Evolutionary conservation across 2,329 filamentous ascomycete genomes (phyloP).

Genomic region (Aspergillus latus): DNA sequence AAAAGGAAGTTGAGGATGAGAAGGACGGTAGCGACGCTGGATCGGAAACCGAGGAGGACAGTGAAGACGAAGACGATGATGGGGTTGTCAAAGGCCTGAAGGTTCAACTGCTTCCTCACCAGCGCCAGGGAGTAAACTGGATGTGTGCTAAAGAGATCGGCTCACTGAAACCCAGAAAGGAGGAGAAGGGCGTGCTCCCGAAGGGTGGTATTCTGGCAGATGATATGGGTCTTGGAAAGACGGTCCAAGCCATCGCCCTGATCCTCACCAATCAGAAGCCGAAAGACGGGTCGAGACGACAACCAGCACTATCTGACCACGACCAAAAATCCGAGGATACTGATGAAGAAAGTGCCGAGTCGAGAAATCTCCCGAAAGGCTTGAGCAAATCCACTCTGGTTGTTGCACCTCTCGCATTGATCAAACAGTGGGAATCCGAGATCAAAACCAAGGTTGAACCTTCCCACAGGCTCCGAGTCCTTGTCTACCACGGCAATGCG

Average conservation of each 20-base stretch:
- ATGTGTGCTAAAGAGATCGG: constrained; percentile 92
- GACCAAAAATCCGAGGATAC: constrained; percentile 46
- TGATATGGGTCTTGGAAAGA: constrained; percentile 95
- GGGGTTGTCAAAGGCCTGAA: constrained; percentile 75
- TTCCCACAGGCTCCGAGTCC: constrained; percentile 71
- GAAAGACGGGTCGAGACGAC: constrained; percentile 39
- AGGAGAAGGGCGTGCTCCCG: constrained; percentile 73
- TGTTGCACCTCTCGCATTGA: constrained; percentile 87
- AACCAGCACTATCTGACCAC: constrained; percentile 47
- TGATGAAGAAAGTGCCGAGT: constrained; percentile 38
- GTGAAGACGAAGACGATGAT: constrained; percentile 58
- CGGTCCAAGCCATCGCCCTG: constrained; percentile 85
- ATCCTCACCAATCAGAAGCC: constrained; percentile 80
- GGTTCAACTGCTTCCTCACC: constrained; percentile 87
- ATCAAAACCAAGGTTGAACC: constrained; percentile 76
- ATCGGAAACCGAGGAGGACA: constrained; percentile 35
- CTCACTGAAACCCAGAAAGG: constrained; percentile 72
- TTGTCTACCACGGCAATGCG: constrained; percentile 85
- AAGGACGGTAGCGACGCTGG: constrained; percentile 35
- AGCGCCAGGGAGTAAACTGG: constrained; percentile 91
- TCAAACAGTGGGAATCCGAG: constrained; percentile 96
- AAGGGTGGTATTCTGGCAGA: constrained; percentile 95
- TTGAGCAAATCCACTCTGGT: constrained; percentile 82
- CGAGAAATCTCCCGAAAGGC: constrained; percentile 67
- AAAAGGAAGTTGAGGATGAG: constrained; percentile 35